These are phyloP conservation scores for Ophiostoma perfectum DNA, from an alignment of 2,329 filamentous ascomycete genomes.

Conservation along the genomic window DNA sequence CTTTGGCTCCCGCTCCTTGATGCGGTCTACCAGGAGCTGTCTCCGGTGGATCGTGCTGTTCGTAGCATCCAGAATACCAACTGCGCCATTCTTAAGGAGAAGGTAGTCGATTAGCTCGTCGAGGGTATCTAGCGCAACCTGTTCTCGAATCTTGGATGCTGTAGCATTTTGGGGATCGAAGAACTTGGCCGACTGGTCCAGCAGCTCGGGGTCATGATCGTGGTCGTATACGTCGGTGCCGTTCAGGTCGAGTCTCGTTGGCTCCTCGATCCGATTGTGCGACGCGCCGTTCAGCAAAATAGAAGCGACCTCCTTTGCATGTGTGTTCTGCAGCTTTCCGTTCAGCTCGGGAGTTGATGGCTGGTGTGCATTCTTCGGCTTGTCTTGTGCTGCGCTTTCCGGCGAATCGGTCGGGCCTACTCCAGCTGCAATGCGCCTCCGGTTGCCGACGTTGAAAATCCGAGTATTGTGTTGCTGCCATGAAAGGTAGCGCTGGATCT, in stretches of 20 bases:
- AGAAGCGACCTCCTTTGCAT: slow-evolving; percentile 40
- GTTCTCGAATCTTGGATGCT: slow-evolving; percentile 78
- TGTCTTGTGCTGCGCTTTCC: background rate
- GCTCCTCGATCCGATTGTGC: slow-evolving; percentile 34
- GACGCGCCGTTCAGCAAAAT: slow-evolving; percentile 51
- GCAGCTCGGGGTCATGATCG: slow-evolving; percentile 39
- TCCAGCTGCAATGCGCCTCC: slow-evolving; percentile 73
- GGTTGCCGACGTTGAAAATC: slow-evolving; percentile 97
- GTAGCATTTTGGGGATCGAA: slow-evolving; percentile 86
- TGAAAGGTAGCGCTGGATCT: slow-evolving; percentile 87
- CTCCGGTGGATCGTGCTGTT: slow-evolving; percentile 89
- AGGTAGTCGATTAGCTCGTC: slow-evolving; percentile 92
- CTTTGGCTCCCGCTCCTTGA: slow-evolving; percentile 76
- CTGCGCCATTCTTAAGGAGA: slow-evolving; percentile 71
- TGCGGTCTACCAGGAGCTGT: slow-evolving; percentile 74
- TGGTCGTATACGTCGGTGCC: slow-evolving; percentile 10
- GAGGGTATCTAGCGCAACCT: slow-evolving; percentile 85
- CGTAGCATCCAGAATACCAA: slow-evolving; percentile 94
- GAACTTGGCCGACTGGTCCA: slow-evolving; percentile 88
- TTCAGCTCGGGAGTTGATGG: background rate
- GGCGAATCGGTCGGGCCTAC: slow-evolving; percentile 31
- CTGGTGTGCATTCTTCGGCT: slow-evolving; percentile 3
- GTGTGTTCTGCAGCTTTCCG: slow-evolving; percentile 37
- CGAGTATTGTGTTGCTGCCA: slow-evolving; percentile 95
- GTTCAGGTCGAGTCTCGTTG: slow-evolving; percentile 39